These are phyloP conservation scores for Lepidium aucheri DNA, from an alignment of 345 rosid genomes.

Conservation along the genomic window DNA sequence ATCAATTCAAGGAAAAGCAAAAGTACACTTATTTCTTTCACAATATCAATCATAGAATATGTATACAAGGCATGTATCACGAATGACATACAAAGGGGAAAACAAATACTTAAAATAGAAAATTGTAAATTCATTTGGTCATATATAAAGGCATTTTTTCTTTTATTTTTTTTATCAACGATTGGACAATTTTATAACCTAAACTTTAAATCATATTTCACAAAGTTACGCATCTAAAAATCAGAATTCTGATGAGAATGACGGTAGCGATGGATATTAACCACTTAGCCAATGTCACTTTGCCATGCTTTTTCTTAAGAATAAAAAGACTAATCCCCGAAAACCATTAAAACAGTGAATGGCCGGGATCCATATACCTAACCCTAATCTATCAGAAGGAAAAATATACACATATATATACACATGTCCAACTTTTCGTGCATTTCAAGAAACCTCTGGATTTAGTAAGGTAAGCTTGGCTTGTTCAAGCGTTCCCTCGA, in stretches of 20 bases:
- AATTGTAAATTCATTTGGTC: background rate
- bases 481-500: background rate
- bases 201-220: no score
- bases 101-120: background rate
- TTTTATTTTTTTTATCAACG: background rate
- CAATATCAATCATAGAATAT: no score
- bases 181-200: no score
- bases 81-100: background rate
- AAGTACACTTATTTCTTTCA: background rate
- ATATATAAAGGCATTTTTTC: background rate
- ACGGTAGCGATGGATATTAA: no score
- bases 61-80: background rate
- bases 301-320: no score
- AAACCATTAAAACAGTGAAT: background rate
- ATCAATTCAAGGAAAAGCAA: constrained; percentile 3
- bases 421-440: background rate
- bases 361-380: constrained; percentile 16
- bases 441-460: background rate
- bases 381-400: background rate
- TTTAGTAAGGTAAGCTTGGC: background rate
- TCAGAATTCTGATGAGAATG: no score
- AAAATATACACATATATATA: background rate
- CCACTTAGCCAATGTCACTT: no score
- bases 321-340: background rate
- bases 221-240: no score